Conservation (phyloP, 2,329 filamentous ascomycete genomes). For the Cytospora chrysosperma region DNA sequence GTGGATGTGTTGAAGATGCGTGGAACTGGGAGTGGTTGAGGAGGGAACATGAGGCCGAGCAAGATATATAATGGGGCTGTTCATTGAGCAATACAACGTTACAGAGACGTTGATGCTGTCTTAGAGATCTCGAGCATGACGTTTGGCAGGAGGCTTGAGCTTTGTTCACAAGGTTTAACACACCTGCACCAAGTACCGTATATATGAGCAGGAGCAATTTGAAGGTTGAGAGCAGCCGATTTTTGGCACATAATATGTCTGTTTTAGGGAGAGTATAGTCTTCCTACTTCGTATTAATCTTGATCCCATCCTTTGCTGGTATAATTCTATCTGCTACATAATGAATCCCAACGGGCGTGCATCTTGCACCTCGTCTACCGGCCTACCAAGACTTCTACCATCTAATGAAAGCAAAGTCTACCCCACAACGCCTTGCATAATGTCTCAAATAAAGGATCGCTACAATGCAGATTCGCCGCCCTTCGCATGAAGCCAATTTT, state of each 20-base stretch:
- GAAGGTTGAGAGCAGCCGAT: too few relatives aligned
- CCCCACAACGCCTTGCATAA: constrained; percentile 22
- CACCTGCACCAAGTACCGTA: background rate
- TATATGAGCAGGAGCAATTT: background rate
- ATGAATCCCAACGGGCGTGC: constrained; percentile 1
- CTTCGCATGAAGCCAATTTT: background rate
- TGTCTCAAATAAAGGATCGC: constrained; percentile 1
- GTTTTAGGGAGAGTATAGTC: constrained; percentile 5
- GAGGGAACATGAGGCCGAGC: background rate
- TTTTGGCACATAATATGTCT: background rate
- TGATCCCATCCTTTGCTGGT: constrained; percentile 3
- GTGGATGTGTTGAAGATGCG: too few relatives aligned
- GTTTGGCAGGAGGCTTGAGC: too few relatives aligned
- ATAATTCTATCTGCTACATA: constrained; percentile 10
- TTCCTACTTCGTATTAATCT: constrained; percentile 11
- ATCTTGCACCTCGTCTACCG: background rate
- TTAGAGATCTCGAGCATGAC: background rate
- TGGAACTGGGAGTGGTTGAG: background rate
- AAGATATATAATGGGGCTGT: background rate
- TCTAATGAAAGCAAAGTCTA: constrained; percentile 18
- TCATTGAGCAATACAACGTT: background rate
- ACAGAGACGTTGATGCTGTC: background rate
- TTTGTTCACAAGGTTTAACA: background rate
- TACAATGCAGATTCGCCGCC: background rate
- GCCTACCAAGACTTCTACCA: constrained; percentile 1